These are phyloP conservation scores for Poa pratensis DNA, from an alignment of 176 grass and related monocot genomes.

Conservation along the genomic window DNA sequence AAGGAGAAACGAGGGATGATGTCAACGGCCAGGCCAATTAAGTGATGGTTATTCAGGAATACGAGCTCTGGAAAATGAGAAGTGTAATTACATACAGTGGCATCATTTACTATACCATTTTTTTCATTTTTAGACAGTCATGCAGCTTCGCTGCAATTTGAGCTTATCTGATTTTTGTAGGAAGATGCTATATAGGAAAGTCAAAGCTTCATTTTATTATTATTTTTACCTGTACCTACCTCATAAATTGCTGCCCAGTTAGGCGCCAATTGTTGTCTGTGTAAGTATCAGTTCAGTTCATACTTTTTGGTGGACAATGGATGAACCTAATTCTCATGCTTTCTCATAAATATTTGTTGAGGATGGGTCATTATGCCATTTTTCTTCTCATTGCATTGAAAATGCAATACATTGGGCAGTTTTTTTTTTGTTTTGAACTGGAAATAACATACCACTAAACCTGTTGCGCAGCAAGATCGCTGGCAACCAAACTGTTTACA, in stretches of 20 bases:
- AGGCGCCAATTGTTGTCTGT: conserved; percentile 37
- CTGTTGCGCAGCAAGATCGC: too few species aligned
- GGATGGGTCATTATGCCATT: too few species aligned
- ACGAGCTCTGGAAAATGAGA: conserved; percentile 29
- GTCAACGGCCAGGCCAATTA: conserved; percentile 21
- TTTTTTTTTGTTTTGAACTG: too few species aligned
- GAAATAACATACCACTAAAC: too few species aligned
- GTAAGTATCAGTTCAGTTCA: conserved; percentile 46
- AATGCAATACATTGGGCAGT: too few species aligned
- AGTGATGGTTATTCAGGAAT: conserved; percentile 25
- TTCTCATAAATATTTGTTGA: too few species aligned
- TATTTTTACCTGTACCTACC: conserved; percentile 51
- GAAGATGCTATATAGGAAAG: conserved; percentile 37
- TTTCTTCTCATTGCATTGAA: too few species aligned
- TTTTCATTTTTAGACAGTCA: conserved; percentile 28
- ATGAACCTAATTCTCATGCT: conserved; percentile 24
- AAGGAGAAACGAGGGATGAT: conserved; percentile 3
- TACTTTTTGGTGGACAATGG: conserved; percentile 33
- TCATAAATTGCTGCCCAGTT: conserved; percentile 39
- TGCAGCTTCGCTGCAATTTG: conserved; percentile 17
- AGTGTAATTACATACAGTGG: conserved; percentile 33
- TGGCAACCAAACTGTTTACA: too few species aligned
- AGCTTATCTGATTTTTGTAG: conserved; percentile 48
- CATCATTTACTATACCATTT: conserved; percentile 23
- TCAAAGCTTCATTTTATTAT: conserved; percentile 22